These are phyloP conservation scores for Trichophyton equinum DNA, from an alignment of 2,329 filamentous ascomycete species.

Conservation along the genomic window DNA sequence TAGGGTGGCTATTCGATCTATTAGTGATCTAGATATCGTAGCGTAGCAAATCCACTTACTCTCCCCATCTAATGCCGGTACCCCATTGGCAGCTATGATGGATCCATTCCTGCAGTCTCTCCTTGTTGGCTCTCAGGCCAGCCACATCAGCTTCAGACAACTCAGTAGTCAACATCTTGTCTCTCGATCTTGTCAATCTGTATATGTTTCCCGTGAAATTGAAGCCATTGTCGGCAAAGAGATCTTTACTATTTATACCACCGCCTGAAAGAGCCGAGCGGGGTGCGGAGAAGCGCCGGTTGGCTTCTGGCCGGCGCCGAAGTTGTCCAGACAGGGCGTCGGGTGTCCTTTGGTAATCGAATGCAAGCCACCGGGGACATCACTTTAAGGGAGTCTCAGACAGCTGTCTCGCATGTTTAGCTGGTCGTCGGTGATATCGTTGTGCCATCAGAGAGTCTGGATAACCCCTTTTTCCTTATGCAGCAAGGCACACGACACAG, in stretches of 20 bases:
- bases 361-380: no score
- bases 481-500: not conserved
- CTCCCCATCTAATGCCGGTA: constrained; percentile 52
- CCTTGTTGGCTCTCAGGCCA: constrained; percentile 45
- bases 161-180: constrained; percentile 27
- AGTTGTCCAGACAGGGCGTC: not conserved
- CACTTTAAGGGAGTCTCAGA: no score
- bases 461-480: not conserved
- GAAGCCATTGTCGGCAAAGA: no score
- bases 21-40: not conserved
- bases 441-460: no score
- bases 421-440: no score
- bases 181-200: not conserved
- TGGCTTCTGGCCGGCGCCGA: not conserved
- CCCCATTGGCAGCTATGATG: constrained; percentile 58
- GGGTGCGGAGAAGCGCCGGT: constrained; percentile 7
- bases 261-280: not conserved
- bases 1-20: constrained; percentile 25
- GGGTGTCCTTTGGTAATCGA: not conserved
- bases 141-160: constrained; percentile 41
- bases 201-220: not conserved
- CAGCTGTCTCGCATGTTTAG: no score
- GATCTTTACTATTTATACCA: constrained; percentile 6
- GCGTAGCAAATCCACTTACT: constrained; percentile 35
- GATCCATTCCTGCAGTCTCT: constrained; percentile 49